Conservation (phyloP, 2,329 filamentous ascomycete genomes). For the Colletotrichum navitas region DNA sequence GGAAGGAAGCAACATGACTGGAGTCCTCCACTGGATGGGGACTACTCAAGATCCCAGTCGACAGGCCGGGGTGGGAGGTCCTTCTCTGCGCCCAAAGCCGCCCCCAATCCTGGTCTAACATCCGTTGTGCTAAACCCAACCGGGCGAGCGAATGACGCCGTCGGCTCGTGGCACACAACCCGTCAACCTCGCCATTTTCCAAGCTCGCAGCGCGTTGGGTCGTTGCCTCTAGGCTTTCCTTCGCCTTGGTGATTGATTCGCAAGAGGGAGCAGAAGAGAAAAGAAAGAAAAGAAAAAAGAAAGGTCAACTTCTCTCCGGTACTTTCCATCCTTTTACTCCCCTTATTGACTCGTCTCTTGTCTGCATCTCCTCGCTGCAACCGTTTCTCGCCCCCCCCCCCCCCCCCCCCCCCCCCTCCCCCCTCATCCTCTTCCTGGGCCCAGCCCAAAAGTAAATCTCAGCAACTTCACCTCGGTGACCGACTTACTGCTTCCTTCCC, state of each 20-base stretch:
- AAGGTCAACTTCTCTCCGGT: background rate
- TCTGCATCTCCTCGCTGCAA: slow-evolving; percentile 16
- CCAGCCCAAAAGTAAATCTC: slow-evolving; percentile 10
- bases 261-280: slow-evolving; percentile 36
- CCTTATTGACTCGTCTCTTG: slow-evolving; percentile 11
- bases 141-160: slow-evolving; percentile 37
- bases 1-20: slow-evolving; percentile 6
- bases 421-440: slow-evolving; percentile 1
- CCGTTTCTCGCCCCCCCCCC: background rate
- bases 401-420: too few relatives aligned
- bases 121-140: slow-evolving; percentile 35
- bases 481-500: slow-evolving; percentile 26
- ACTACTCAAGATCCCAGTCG: slow-evolving; percentile 22
- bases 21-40: slow-evolving; percentile 14
- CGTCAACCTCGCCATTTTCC: slow-evolving; percentile 42
- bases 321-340: slow-evolving; percentile 8
- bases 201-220: slow-evolving; percentile 7
- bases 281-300: background rate
- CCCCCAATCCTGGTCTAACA: slow-evolving; percentile 30
- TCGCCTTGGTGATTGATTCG: slow-evolving; percentile 44
- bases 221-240: background rate
- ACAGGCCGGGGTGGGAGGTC: slow-evolving; percentile 12
- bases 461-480: slow-evolving; percentile 31
- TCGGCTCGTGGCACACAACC: slow-evolving; percentile 26
- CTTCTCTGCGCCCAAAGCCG: slow-evolving; percentile 30